These are phyloP conservation scores for Sarocladium kiliense DNA, from an alignment of 2,329 filamentous ascomycete species.

Conservation along the genomic window DNA sequence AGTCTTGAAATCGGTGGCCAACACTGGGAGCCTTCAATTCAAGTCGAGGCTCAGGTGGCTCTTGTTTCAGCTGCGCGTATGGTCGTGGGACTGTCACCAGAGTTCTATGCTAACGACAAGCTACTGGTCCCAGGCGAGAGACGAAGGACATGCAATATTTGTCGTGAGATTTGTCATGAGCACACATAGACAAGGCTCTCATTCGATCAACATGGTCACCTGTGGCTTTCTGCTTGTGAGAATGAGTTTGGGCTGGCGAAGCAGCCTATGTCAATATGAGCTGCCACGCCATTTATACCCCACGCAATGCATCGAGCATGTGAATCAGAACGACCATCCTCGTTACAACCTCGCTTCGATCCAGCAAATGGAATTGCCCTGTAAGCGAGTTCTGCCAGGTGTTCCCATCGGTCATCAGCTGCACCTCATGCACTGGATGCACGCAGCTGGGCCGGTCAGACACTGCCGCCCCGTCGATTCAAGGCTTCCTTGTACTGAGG, in stretches of 20 bases:
- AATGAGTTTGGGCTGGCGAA: neutral
- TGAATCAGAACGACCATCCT: conserved; percentile 1
- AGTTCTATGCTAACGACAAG: too few species aligned
- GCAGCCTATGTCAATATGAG: neutral
- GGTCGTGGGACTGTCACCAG: too few species aligned
- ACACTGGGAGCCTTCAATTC: too few species aligned
- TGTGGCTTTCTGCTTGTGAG: too few species aligned
- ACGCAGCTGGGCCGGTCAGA: neutral
- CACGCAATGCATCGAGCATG: neutral
- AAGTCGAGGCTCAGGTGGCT: too few species aligned
- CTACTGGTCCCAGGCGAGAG: too few species aligned
- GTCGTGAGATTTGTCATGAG: too few species aligned
- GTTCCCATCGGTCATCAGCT: neutral
- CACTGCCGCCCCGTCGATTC: neutral
- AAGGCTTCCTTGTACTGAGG: neutral
- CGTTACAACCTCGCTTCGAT: neutral
- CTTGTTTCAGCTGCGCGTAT: too few species aligned
- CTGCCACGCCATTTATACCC: neutral
- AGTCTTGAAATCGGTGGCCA: too few species aligned
- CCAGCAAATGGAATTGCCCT: neutral
- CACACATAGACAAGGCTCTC: too few species aligned
- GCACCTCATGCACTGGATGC: neutral
- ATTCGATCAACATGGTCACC: too few species aligned
- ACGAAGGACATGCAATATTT: too few species aligned
- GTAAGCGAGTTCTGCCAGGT: neutral